These are phyloP conservation scores for Saprolegnia diclina DNA, from an alignment of 352 stramenopile genomes.

Conservation along the genomic window DNA sequence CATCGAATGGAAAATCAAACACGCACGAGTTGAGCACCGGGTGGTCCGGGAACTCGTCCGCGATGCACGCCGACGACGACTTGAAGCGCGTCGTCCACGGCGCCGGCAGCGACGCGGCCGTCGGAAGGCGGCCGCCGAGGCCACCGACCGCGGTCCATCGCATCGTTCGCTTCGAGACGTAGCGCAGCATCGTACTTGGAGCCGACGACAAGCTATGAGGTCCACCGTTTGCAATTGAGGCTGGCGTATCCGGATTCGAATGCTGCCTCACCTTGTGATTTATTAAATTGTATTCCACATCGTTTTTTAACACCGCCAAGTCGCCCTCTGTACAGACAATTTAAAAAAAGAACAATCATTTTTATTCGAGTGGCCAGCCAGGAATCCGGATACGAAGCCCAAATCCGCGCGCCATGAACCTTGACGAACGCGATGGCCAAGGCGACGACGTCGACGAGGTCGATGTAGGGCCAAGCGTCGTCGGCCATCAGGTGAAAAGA, in stretches of 20 bases:
- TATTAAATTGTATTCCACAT: neutral
- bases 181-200: constrained; percentile 9
- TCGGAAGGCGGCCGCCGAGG: neutral
- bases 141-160: neutral
- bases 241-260: constrained; percentile 15
- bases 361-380: neutral
- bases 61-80: constrained; percentile 4
- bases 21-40: neutral
- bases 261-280: neutral
- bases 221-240: constrained; percentile 19
- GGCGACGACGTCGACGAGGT: too few species aligned
- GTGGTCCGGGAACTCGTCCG: neutral
- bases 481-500: too few species aligned
- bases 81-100: neutral
- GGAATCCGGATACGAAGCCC: neutral
- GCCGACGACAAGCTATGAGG: neutral
- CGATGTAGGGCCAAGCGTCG: too few species aligned
- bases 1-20: constrained; percentile 19
- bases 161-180: constrained; percentile 20
- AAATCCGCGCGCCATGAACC: too few species aligned
- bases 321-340: too few species aligned
- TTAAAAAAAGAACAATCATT: too few species aligned
- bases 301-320: too few species aligned
- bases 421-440: too few species aligned
- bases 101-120: neutral